Evolutionary conservation across 163 green algal genomes (phyloP).

Genomic region (Prototheca cutis): DNA sequence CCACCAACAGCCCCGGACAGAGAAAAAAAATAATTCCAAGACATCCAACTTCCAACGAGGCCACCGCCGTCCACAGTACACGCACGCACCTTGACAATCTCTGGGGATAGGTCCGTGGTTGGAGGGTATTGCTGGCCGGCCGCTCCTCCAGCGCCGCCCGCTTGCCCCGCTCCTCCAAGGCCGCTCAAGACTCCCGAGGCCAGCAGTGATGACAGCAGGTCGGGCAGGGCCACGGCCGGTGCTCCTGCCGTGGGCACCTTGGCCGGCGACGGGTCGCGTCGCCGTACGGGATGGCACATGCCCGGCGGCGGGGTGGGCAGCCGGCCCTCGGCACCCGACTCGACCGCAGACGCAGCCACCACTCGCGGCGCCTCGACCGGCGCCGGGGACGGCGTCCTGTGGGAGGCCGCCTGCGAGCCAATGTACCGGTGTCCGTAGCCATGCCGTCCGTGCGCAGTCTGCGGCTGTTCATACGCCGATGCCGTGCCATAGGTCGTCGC

Average conservation of each 20-base stretch:
- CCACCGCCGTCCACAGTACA: no score
- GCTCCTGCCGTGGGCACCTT: neutral
- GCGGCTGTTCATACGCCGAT: no score
- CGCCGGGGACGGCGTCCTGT: neutral
- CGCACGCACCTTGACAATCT: slow-evolving; percentile 26
- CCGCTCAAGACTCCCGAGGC: slow-evolving; percentile 15
- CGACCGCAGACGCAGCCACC: neutral
- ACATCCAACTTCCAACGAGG: no score
- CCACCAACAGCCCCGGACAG: no score
- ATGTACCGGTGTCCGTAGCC: neutral
- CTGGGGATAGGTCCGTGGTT: slow-evolving; percentile 8
- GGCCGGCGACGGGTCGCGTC: neutral
- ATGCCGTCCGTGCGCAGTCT: no score
- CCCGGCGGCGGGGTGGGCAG: slow-evolving; percentile 1
- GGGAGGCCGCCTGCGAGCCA: neutral
- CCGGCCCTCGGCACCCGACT: neutral
- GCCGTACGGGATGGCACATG: neutral
- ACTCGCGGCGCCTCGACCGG: neutral
- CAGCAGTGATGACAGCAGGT: slow-evolving; percentile 21
- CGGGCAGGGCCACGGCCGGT: neutral
- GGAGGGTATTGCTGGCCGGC: slow-evolving; percentile 3
- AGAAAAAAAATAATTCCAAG: no score
- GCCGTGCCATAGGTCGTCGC: no score
- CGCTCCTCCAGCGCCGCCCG: neutral
- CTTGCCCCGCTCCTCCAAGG: neutral